A percentile compares a stretch with the other conserved stretches of the same genome.
These are phyloP conservation scores for Trichophyton equinum DNA, from an alignment of 2,329 filamentous ascomycete species.

Conservation along the genomic window DNA sequence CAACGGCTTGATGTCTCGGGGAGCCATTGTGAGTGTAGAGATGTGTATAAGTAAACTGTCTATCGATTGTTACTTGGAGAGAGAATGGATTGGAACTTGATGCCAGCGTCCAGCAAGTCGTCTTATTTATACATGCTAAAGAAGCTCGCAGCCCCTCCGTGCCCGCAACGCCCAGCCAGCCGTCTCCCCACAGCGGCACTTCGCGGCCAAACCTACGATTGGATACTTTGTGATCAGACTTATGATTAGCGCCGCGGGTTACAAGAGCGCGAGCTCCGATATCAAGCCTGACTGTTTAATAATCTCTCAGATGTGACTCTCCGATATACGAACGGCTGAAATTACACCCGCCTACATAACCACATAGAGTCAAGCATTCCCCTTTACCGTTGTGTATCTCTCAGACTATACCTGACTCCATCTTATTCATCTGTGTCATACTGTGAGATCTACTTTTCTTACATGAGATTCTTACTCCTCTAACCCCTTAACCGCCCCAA, in stretches of 20 bases:
- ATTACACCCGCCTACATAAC: no score
- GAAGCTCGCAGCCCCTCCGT: background rate
- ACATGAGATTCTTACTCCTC: no score
- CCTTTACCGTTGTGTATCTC: no score
- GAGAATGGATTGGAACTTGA: background rate
- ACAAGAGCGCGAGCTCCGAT: no score
- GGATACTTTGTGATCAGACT: background rate
- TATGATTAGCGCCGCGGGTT: background rate
- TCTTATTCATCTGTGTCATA: no score
- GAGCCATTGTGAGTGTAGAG: background rate
- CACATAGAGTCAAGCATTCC: no score
- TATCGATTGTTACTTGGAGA: background rate
- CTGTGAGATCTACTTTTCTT: no score
- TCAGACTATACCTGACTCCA: no score
- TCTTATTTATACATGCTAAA: background rate
- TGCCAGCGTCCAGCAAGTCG: background rate
- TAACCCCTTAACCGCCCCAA: no score
- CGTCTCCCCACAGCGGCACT: background rate
- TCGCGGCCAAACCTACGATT: background rate
- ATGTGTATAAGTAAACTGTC: background rate
- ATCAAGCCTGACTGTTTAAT: no score
- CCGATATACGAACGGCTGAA: no score
- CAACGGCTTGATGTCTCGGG: slow-evolving; percentile 13
- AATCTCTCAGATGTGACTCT: no score
- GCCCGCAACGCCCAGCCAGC: background rate